phyloP scores from a whole-genome alignment of 768 basidiomycete genomes.

The Lentinus brumalis region DNA sequence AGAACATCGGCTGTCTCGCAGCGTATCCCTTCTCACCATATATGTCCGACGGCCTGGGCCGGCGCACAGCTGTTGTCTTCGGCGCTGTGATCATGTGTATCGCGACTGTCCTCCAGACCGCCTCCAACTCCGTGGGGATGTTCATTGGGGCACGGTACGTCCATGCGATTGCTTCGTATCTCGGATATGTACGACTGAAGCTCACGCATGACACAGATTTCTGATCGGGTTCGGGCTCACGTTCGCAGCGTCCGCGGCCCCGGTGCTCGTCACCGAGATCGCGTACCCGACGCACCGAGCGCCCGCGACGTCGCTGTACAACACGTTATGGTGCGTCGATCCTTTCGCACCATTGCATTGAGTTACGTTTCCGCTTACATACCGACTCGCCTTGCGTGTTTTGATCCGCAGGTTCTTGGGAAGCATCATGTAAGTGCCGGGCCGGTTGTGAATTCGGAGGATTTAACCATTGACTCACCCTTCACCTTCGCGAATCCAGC shows the following conservation, averaged over 20 bases:
- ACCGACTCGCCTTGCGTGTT: conserved; percentile 6
- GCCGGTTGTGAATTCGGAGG: neutral
- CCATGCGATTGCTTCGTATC: too few species aligned
- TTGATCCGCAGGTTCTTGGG: conserved; percentile 33
- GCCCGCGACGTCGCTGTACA: conserved; percentile 46
- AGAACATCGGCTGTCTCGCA: conserved; percentile 43
- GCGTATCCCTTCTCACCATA: conserved; percentile 45
- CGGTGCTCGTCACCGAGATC: conserved; percentile 52
- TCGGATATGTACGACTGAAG: too few species aligned
- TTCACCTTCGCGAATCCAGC: conserved; percentile 10
- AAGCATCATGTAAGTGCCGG: conserved; percentile 33
- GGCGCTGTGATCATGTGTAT: conserved; percentile 43
- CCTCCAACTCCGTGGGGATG: conserved; percentile 42
- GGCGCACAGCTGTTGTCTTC: conserved; percentile 37
- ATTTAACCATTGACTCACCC: too few species aligned
- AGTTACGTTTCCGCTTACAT: conserved; percentile 2
- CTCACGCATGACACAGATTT: conserved; percentile 26
- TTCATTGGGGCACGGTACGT: conserved; percentile 46
- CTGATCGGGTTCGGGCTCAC: conserved; percentile 46
- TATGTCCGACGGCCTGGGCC: conserved; percentile 42
- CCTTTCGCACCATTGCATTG: neutral
- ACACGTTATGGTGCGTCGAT: conserved; percentile 42
- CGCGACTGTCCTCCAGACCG: conserved; percentile 41
- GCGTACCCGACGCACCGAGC: conserved; percentile 52
- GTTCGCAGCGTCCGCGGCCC: conserved; percentile 46